Evolutionary conservation across 345 rosid species (phyloP).

Genomic region (Arabidopsis suecica): DNA sequence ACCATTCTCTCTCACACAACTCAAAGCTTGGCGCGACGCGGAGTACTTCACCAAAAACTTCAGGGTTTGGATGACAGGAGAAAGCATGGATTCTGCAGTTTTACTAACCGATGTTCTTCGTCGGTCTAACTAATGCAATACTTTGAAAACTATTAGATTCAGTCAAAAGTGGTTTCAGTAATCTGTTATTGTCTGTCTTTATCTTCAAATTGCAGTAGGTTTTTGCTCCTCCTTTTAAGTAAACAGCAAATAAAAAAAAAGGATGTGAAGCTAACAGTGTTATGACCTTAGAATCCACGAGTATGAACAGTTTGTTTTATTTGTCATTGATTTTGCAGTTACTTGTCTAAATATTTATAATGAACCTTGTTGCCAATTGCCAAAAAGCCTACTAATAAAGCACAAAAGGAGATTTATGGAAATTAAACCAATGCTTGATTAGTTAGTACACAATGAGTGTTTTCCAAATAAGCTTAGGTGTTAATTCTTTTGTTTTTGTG

Average conservation of each 20-base stretch:
- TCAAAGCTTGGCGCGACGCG: slow-evolving; percentile 64
- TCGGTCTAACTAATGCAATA: slow-evolving; percentile 19
- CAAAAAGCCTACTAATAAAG: background rate
- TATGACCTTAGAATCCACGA: background rate
- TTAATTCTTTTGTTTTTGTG: background rate
- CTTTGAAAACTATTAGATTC: slow-evolving; percentile 18
- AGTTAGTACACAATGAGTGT: background rate
- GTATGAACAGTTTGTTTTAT: slow-evolving; percentile 20
- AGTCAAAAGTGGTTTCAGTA: slow-evolving; percentile 8
- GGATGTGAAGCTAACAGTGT: slow-evolving; percentile 20
- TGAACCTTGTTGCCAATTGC: slow-evolving; percentile 9
- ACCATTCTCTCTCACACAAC: slow-evolving; percentile 63
- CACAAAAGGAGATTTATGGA: background rate
- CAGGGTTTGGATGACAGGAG: slow-evolving; percentile 73
- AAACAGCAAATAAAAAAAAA: slow-evolving; percentile 31
- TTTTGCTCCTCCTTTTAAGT: slow-evolving; percentile 33
- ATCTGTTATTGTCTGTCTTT: slow-evolving; percentile 13
- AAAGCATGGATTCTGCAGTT: slow-evolving; percentile 52
- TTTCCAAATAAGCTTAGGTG: slow-evolving; percentile 17
- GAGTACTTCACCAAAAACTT: slow-evolving; percentile 60
- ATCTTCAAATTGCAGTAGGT: slow-evolving; percentile 7
- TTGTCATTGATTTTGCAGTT: slow-evolving; percentile 9
- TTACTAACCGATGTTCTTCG: slow-evolving; percentile 51
- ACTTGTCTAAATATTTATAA: slow-evolving; percentile 4
- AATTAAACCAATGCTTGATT: background rate